Percentiles rank a stretch among this genome's conserved stretches.
These are phyloP conservation scores for Saccharomyces pastorianus DNA, from an alignment of 1,139 yeast genomes.

Conservation along the genomic window DNA sequence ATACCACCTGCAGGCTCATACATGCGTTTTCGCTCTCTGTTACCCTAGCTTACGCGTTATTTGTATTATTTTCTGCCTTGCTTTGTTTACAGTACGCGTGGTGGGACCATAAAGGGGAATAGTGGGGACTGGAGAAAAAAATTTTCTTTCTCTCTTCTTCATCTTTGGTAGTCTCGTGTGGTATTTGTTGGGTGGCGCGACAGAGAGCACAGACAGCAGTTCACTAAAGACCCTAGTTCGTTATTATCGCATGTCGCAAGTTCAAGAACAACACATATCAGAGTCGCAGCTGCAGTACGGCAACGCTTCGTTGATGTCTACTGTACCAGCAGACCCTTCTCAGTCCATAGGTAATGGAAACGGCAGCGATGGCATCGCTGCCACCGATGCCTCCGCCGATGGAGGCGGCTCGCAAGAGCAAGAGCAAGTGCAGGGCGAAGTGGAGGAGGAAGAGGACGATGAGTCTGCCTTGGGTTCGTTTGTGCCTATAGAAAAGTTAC, in stretches of 20 bases:
- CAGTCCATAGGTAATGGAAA: not conserved
- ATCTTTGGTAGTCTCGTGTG: not conserved
- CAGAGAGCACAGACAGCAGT: not conserved
- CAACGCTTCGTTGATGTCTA: conserved; percentile 12
- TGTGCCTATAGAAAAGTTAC: conserved; percentile 33
- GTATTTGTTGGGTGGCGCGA: not conserved
- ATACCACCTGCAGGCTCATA: no score
- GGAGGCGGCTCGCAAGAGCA: conserved; percentile 11
- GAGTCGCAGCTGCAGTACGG: conserved; percentile 10
- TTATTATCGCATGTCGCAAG: conserved; percentile 8
- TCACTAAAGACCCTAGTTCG: not conserved
- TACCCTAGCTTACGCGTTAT: not conserved
- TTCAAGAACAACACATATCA: conserved; percentile 13
- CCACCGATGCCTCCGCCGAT: conserved; percentile 6
- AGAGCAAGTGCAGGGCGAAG: conserved; percentile 9
- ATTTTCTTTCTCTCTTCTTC: not conserved
- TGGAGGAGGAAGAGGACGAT: conserved; percentile 35
- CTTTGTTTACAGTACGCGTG: conserved; percentile 1
- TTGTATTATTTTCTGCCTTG: not conserved
- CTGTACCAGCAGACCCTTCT: conserved; percentile 12
- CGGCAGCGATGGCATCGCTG: conserved; percentile 1
- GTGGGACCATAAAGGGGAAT: conserved; percentile 1
- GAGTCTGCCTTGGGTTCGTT: conserved; percentile 37
- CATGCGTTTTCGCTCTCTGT: not conserved
- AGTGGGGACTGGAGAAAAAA: not conserved